These are phyloP conservation scores for Monilinia polystroma DNA, from an alignment of 2,329 filamentous ascomycete species.

Conservation along the genomic window DNA sequence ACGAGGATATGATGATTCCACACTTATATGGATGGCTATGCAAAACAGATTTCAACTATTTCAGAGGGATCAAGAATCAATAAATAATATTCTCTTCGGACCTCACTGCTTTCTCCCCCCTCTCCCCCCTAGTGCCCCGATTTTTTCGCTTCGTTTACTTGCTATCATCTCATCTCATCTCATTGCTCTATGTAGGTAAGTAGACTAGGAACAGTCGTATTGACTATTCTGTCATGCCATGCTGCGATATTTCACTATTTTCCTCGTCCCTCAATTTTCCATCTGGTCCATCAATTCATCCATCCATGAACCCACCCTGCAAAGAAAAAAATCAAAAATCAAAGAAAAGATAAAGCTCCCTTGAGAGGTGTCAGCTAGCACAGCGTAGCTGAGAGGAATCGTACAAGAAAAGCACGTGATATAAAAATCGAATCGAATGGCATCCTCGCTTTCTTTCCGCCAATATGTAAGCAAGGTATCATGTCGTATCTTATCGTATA, in stretches of 20 bases:
- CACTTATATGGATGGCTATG: too few species aligned
- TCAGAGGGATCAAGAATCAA: too few species aligned
- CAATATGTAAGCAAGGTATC: not conserved
- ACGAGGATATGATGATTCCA: too few species aligned
- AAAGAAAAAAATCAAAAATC: not conserved
- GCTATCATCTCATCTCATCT: not conserved
- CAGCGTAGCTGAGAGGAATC: not conserved
- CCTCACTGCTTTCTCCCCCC: not conserved
- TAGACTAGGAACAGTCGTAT: not conserved
- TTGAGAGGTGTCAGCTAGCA: not conserved
- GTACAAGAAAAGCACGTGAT: constrained; percentile 1
- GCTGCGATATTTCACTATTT: not conserved
- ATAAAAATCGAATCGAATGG: not conserved
- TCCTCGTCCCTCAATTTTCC: too few species aligned
- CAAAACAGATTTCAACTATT: too few species aligned
- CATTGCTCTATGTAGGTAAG: not conserved
- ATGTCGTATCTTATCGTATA: not conserved
- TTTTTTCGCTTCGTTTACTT: not conserved
- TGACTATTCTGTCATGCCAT: not conserved
- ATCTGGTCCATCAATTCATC: not conserved
- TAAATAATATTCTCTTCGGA: not conserved
- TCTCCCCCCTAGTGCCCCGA: not conserved
- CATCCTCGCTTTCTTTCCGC: not conserved
- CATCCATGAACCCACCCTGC: not conserved
- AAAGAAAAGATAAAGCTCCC: not conserved